Percentiles rank a stretch among this genome's conserved stretches.
These are phyloP conservation scores for Wickerhamomyces canadensis DNA, from an alignment of 805 yeast genomes.

Conservation along the genomic window DNA sequence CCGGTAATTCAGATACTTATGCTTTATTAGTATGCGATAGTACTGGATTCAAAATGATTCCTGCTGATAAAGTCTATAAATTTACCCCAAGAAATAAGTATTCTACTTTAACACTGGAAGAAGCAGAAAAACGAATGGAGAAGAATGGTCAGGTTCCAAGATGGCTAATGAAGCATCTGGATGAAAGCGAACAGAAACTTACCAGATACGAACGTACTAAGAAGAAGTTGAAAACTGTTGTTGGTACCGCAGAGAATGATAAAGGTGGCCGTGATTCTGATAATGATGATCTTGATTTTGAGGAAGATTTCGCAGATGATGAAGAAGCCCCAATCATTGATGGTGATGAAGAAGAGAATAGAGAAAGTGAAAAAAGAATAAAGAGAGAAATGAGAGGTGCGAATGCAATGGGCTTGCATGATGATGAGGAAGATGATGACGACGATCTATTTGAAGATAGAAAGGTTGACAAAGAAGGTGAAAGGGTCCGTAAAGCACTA, in stretches of 20 bases:
- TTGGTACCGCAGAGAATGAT: slow-evolving; percentile 32
- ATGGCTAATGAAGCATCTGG: slow-evolving; percentile 93
- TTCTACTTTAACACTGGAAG: slow-evolving; percentile 90
- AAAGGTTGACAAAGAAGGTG: slow-evolving; percentile 87
- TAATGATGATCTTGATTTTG: slow-evolving; percentile 88
- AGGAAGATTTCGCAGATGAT: slow-evolving; percentile 97
- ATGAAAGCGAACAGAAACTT: slow-evolving; percentile 46
- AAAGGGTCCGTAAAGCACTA: slow-evolving; percentile 75
- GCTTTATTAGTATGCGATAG: slow-evolving; percentile 81
- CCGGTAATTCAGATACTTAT: slow-evolving; percentile 76
- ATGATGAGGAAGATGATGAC: slow-evolving; percentile 50
- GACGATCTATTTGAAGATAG: slow-evolving; percentile 68
- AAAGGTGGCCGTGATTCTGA: slow-evolving; percentile 59
- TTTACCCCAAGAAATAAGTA: slow-evolving; percentile 92
- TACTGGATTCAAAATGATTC: slow-evolving; percentile 74
- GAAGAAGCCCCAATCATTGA: slow-evolving; percentile 98
- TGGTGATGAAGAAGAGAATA: slow-evolving; percentile 92
- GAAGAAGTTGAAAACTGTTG: slow-evolving; percentile 44
- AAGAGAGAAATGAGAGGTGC: slow-evolving; percentile 83
- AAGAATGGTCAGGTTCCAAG: slow-evolving; percentile 73
- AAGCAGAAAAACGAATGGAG: slow-evolving; percentile 93
- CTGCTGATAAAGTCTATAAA: slow-evolving; percentile 89
- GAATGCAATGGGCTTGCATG: slow-evolving; percentile 60
- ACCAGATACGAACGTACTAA: slow-evolving; percentile 46
- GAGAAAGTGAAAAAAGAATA: slow-evolving; percentile 77